A percentile compares a stretch with the other conserved stretches of the same genome.
Conservation (phyloP, 1,284 basidiomycete species). For the Sporisorium reilianum region DNA sequence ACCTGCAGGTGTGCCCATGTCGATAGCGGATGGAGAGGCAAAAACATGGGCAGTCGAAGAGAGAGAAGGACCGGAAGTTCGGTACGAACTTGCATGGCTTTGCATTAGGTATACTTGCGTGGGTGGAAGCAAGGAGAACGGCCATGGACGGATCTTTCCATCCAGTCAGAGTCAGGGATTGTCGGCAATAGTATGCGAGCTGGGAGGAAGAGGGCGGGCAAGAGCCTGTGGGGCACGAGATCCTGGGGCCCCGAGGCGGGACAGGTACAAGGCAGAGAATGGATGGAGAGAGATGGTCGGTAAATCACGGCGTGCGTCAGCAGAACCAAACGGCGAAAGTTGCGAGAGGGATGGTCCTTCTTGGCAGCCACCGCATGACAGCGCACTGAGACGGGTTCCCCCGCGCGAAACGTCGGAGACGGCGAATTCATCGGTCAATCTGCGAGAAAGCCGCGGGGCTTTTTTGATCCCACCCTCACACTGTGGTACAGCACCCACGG, state of each 20-base stretch:
- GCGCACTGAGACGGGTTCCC: not conserved
- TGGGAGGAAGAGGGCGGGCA: no score
- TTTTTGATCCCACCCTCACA: no score
- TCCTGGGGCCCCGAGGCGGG: slow-evolving; percentile 3
- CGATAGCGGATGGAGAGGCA: not conserved
- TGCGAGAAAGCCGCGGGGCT: not conserved
- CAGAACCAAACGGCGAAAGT: not conserved
- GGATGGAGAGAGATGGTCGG: not conserved
- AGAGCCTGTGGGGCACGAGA: not conserved
- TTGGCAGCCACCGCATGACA: no score
- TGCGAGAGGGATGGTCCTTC: not conserved
- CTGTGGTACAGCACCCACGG: not conserved
- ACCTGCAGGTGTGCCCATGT: slow-evolving; percentile 2
- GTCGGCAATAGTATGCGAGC: slow-evolving; percentile 1
- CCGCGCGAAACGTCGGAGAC: not conserved
- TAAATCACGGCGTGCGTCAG: not conserved
- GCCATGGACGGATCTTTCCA: not conserved
- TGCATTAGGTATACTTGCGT: no score
- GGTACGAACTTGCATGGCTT: slow-evolving; percentile 12
- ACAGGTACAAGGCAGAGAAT: not conserved
- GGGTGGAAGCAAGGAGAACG: not conserved
- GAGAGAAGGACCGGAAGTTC: slow-evolving; percentile 4
- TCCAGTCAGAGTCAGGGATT: not conserved
- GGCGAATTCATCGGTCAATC: not conserved
- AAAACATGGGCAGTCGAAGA: not conserved